A percentile compares a stretch with the other conserved stretches of the same genome.
phyloP scores from a whole-genome alignment of 805 yeast species.

The Yarrowia hollandica region DNA sequence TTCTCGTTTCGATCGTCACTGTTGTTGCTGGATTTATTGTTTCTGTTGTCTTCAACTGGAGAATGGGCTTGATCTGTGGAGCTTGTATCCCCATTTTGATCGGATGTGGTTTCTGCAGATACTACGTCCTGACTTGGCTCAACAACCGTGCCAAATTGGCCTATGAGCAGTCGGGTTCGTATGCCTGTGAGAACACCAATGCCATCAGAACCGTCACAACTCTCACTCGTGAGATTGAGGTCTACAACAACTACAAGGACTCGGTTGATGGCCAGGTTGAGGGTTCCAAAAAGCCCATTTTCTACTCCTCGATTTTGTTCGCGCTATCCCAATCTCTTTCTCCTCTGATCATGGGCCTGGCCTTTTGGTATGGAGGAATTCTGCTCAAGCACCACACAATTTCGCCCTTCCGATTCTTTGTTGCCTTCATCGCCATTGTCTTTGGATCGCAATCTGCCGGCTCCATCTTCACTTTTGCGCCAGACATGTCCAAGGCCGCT shows the following conservation, averaged over 20 bases:
- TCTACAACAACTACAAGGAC: constrained; percentile 39
- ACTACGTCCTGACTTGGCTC: constrained; percentile 40
- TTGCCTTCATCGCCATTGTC: constrained; percentile 44
- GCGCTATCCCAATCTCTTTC: constrained; percentile 45
- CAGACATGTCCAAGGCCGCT: constrained; percentile 47
- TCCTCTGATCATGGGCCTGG: constrained; percentile 46
- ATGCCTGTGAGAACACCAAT: constrained; percentile 44
- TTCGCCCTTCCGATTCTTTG: constrained; percentile 42
- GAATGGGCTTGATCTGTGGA: constrained; percentile 45
- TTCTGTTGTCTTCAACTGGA: constrained; percentile 45
- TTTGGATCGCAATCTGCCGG: constrained; percentile 49
- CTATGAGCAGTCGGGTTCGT: constrained; percentile 44
- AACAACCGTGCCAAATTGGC: constrained; percentile 43
- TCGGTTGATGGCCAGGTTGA: constrained; percentile 39
- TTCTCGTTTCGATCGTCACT: constrained; percentile 43
- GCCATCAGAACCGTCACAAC: constrained; percentile 47
- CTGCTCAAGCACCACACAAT: constrained; percentile 40
- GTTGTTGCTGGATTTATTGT: constrained; percentile 45
- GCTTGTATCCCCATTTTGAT: constrained; percentile 44
- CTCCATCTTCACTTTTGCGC: constrained; percentile 44
- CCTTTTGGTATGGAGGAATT: constrained; percentile 48
- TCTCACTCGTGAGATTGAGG: constrained; percentile 46
- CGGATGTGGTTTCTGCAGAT: constrained; percentile 45
- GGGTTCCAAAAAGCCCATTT: constrained; percentile 36
- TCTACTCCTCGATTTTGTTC: constrained; percentile 42